Evolutionary conservation across 257 asterid genomes (phyloP).

Genomic region (Nicotiana knightiana): DNA sequence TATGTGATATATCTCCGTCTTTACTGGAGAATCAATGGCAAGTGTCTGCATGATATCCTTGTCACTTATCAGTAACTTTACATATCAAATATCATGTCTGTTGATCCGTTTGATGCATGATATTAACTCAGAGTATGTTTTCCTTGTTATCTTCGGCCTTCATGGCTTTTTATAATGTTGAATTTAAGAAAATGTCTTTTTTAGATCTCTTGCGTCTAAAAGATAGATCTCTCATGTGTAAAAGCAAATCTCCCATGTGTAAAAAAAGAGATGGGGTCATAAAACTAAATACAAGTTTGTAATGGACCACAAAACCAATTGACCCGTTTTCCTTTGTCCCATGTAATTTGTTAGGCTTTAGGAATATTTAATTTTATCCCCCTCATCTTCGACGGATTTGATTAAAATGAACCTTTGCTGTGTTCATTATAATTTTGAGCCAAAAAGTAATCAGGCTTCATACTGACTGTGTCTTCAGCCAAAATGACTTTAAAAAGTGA

Average conservation of each 20-base stretch:
- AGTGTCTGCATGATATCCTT: conserved; percentile 4
- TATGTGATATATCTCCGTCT: neutral
- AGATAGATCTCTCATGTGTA: too few species aligned
- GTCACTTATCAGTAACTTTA: neutral
- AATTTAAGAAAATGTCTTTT: too few species aligned
- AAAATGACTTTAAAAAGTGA: neutral
- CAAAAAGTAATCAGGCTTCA: neutral
- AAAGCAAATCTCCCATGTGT: too few species aligned
- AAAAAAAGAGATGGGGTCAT: too few species aligned
- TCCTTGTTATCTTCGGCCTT: neutral
- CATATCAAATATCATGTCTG: neutral
- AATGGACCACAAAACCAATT: too few species aligned
- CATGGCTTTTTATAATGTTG: too few species aligned
- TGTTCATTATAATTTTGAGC: neutral
- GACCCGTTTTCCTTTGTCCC: neutral
- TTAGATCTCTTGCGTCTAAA: too few species aligned
- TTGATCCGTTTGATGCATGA: conserved; percentile 3
- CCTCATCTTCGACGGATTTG: neutral
- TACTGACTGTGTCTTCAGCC: neutral
- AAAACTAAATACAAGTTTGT: too few species aligned
- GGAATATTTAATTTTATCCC: neutral
- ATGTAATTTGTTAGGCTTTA: neutral
- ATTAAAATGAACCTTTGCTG: neutral
- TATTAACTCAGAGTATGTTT: neutral
- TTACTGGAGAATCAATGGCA: neutral